Evolutionary conservation across 2,329 filamentous ascomycete genomes (phyloP).

Genomic region (Aspergillus fumigatus): DNA sequence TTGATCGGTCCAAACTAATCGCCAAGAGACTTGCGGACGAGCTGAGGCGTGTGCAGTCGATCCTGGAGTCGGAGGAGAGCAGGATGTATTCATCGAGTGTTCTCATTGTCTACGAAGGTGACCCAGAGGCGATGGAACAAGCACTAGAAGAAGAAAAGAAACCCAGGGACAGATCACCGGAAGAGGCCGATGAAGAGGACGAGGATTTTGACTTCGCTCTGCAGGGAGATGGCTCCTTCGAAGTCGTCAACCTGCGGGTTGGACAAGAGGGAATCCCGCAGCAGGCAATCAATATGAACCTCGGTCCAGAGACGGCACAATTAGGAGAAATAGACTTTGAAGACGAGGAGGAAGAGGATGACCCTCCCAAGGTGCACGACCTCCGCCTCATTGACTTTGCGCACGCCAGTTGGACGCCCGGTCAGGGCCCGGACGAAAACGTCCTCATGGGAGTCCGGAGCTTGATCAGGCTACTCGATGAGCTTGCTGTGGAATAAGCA

Average conservation of each 20-base stretch:
- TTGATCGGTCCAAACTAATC: conserved; percentile 43
- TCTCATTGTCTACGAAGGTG: conserved; percentile 63
- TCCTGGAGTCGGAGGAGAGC: conserved; percentile 55
- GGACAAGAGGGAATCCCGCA: conserved; percentile 24
- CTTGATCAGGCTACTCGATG: conserved; percentile 65
- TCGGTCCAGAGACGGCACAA: conserved; percentile 34
- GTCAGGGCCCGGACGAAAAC: conserved; percentile 83
- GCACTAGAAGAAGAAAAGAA: conserved; percentile 44
- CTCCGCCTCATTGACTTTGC: conserved; percentile 96
- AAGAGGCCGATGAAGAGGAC: conserved; percentile 32
- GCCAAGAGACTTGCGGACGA: conserved; percentile 39
- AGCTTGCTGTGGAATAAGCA: conserved; percentile 45
- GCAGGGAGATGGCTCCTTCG: conserved; percentile 25
- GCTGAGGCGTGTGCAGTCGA: conserved; percentile 42
- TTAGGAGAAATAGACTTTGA: conserved; percentile 48
- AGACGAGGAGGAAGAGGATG: conserved; percentile 54
- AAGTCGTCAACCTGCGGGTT: conserved; percentile 29
- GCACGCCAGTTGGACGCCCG: conserved; percentile 79
- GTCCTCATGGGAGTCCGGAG: conserved; percentile 68
- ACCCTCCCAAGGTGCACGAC: conserved; percentile 63
- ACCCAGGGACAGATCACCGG: conserved; percentile 19
- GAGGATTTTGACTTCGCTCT: conserved; percentile 24
- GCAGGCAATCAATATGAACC: conserved; percentile 31
- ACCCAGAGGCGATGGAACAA: conserved; percentile 50
- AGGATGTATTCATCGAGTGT: conserved; percentile 65